Evolutionary conservation across 768 basidiomycete species (phyloP).

Genomic region (Neoboletus magnificus): DNA sequence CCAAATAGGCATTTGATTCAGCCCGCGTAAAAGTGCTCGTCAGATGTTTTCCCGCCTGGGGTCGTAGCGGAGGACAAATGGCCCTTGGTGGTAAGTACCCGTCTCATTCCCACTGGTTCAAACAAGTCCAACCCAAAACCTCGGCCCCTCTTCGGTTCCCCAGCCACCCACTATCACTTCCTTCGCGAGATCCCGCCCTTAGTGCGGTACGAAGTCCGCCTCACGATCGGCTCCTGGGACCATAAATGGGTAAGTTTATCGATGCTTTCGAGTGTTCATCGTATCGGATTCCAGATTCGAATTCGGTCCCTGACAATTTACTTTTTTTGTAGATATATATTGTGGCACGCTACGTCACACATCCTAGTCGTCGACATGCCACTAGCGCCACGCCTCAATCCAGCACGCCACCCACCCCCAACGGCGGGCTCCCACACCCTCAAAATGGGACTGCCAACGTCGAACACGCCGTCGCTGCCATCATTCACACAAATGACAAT

Average conservation of each 20-base stretch:
- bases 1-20: constrained; percentile 40
- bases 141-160: neutral
- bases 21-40: constrained; percentile 50
- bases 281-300: neutral
- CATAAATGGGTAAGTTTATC: constrained; percentile 65
- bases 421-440: neutral
- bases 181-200: constrained; percentile 68
- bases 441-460: constrained; percentile 11
- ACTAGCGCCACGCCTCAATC: constrained; percentile 21
- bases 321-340: constrained; percentile 49
- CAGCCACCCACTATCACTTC: constrained; percentile 67
- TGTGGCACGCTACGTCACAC: constrained; percentile 61
- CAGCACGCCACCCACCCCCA: constrained; percentile 24
- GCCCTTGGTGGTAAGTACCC: constrained; percentile 43
- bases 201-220: constrained; percentile 56
- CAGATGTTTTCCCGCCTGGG: constrained; percentile 52
- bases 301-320: neutral
- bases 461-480: constrained; percentile 14
- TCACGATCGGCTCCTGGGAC: constrained; percentile 62
- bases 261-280: neutral
- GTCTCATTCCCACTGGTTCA: too few relatives aligned
- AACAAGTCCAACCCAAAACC: neutral
- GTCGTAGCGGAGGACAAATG: constrained; percentile 58
- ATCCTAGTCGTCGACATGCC: constrained; percentile 30
- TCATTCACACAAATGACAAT: neutral